A percentile compares a stretch with the other conserved stretches of the same genome.
These are phyloP conservation scores for Mycosphaerella sp. DNA, from an alignment of 2,329 filamentous ascomycete species.

Conservation along the genomic window DNA sequence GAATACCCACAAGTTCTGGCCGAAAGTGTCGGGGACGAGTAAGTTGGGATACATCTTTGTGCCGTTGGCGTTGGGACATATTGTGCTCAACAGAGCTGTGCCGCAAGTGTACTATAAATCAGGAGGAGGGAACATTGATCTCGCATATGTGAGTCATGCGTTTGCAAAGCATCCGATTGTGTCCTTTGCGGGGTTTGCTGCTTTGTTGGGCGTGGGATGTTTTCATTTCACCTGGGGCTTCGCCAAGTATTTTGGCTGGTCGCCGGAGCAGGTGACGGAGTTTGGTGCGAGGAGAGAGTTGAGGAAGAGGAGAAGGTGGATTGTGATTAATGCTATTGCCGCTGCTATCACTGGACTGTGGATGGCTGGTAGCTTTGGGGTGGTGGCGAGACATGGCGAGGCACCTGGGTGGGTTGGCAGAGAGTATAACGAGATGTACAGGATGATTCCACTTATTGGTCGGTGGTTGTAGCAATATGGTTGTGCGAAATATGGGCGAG, in stretches of 20 bases:
- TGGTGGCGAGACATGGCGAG: slow-evolving; percentile 65
- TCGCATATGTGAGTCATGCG: slow-evolving; percentile 78
- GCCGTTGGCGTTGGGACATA: slow-evolving; percentile 62
- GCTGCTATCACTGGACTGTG: slow-evolving; percentile 59
- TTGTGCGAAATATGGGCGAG: neutral
- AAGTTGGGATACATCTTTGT: slow-evolving; percentile 65
- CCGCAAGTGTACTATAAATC: slow-evolving; percentile 60
- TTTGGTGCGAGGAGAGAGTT: slow-evolving; percentile 46
- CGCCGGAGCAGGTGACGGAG: slow-evolving; percentile 50
- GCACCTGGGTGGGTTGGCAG: slow-evolving; percentile 72
- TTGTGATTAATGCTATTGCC: slow-evolving; percentile 61
- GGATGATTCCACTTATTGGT: slow-evolving; percentile 52
- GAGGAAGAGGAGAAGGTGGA: slow-evolving; percentile 60
- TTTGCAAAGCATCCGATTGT: slow-evolving; percentile 64
- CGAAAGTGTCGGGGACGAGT: slow-evolving; percentile 62
- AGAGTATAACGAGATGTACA: slow-evolving; percentile 70
- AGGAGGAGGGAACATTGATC: slow-evolving; percentile 77
- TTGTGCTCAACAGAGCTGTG: slow-evolving; percentile 66
- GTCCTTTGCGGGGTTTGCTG: slow-evolving; percentile 62
- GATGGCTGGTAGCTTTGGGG: slow-evolving; percentile 71
- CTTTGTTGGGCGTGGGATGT: slow-evolving; percentile 60
- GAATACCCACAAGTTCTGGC: slow-evolving; percentile 50
- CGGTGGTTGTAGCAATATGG: slow-evolving; percentile 39
- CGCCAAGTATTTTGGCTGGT: slow-evolving; percentile 69
- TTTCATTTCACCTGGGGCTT: slow-evolving; percentile 80